A percentile compares a stretch with the other conserved stretches of the same genome.
phyloP scores from a whole-genome alignment of 2,329 filamentous ascomycete species.

The Trichophyton schoenleinii region DNA sequence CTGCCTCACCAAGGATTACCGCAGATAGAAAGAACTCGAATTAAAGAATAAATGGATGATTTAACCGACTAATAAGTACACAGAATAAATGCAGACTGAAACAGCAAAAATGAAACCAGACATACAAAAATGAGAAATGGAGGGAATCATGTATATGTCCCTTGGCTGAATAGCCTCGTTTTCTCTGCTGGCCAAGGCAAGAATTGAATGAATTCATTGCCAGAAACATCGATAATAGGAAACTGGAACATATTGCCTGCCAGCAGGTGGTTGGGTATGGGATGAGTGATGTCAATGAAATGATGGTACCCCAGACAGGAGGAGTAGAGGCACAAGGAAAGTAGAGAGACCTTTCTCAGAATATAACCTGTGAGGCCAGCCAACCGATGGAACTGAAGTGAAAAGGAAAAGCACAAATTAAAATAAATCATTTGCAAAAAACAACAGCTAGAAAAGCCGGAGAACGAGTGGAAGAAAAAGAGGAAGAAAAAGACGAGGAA shows the following conservation, averaged over 20 bases:
- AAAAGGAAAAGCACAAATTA: not conserved
- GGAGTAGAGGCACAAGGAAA: not conserved
- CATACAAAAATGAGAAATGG: not conserved
- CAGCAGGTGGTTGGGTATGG: not conserved
- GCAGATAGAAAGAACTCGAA: not conserved
- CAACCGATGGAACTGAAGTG: not conserved
- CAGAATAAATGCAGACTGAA: slow-evolving; percentile 3
- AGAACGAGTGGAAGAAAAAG: not conserved
- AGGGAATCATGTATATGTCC: not conserved
- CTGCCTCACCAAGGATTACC: not conserved
- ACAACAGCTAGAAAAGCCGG: not conserved
- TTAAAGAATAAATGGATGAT: not conserved
- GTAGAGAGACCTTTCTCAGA: not conserved
- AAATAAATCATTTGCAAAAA: not conserved
- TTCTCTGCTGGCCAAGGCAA: slow-evolving; percentile 1
- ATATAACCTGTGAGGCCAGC: not conserved
- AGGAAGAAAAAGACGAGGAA: not conserved
- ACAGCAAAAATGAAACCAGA: not conserved
- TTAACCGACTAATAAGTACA: not conserved
- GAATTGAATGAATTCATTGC: not conserved
- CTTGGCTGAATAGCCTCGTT: not conserved
- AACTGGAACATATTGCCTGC: slow-evolving; percentile 1
- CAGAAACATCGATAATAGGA: not conserved
- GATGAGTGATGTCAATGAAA: not conserved
- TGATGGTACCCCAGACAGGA: not conserved